phyloP scores from a whole-genome alignment of 2,329 filamentous ascomycete species.

The Pyrenophora graminea region DNA sequence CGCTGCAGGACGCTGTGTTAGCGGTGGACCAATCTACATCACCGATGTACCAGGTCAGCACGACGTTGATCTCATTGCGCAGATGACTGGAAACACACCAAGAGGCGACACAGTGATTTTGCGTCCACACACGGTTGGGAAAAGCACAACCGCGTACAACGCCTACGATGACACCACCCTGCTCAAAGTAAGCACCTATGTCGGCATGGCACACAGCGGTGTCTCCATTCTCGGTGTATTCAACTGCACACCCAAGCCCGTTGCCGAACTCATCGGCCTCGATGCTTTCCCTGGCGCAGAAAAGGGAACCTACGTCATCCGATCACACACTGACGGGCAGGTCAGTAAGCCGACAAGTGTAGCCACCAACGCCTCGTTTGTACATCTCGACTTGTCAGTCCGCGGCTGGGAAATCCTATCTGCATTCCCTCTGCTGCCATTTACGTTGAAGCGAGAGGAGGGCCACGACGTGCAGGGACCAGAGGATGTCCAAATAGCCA shows the following conservation, averaged over 20 bases:
- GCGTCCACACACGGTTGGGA: conserved; percentile 74
- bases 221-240: conserved; percentile 82
- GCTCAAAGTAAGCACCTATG: conserved; percentile 78
- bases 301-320: conserved; percentile 67
- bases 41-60: conserved; percentile 87
- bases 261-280: conserved; percentile 73
- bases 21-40: conserved; percentile 91
- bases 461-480: conserved; percentile 34
- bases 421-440: conserved; percentile 67
- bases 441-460: conserved; percentile 53
- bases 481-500: conserved; percentile 60
- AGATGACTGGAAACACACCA: conserved; percentile 78
- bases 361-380: conserved; percentile 54
- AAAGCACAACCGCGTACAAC: conserved; percentile 73
- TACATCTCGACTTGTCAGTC: conserved; percentile 66
- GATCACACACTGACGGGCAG: conserved; percentile 69
- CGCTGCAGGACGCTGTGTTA: conserved; percentile 85
- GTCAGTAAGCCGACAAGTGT: conserved; percentile 60
- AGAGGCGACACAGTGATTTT: conserved; percentile 78
- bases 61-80: conserved; percentile 71
- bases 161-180: conserved; percentile 73
- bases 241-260: conserved; percentile 68
- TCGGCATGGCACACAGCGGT: conserved; percentile 69
- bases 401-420: conserved; percentile 81
- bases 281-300: conserved; percentile 73